These are phyloP conservation scores for Kluyveromyces starmeri DNA, from an alignment of 805 yeast genomes.

Conservation along the genomic window DNA sequence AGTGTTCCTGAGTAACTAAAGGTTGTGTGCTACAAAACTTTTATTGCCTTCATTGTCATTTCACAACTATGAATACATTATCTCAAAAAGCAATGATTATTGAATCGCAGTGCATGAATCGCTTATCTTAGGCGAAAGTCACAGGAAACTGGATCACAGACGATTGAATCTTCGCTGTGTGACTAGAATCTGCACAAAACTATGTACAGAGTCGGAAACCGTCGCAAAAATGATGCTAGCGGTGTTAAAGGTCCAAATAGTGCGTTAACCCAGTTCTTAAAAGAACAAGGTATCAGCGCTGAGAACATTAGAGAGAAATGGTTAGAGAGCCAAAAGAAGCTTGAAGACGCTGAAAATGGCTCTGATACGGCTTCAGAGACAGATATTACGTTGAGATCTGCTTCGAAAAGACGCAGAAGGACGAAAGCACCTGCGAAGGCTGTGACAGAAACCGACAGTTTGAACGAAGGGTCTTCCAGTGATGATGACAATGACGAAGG, in stretches of 20 bases:
- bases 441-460: not conserved
- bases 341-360: slow-evolving; percentile 3
- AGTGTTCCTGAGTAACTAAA: too few species aligned
- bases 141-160: too few species aligned
- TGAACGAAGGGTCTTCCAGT: not conserved
- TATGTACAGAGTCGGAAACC: slow-evolving; percentile 14
- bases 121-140: too few species aligned
- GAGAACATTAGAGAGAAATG: slow-evolving; percentile 55
- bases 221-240: slow-evolving; percentile 15
- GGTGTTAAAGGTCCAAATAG: slow-evolving; percentile 55
- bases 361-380: slow-evolving; percentile 6
- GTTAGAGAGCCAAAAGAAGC: slow-evolving; percentile 27
- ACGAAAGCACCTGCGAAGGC: too few species aligned
- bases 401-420: not conserved
- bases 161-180: too few species aligned
- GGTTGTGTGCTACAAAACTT: too few species aligned
- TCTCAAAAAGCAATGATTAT: too few species aligned
- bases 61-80: too few species aligned
- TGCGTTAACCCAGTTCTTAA: slow-evolving; percentile 80
- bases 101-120: too few species aligned
- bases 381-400: not conserved
- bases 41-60: too few species aligned
- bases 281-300: slow-evolving; percentile 84
- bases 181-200: too few species aligned
- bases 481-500: slow-evolving; percentile 8